Evolutionary conservation across 306 rosid species (phyloP), one percentile per base, ranked within the genome.

Genomic region (Glycine tomentella): DNA sequence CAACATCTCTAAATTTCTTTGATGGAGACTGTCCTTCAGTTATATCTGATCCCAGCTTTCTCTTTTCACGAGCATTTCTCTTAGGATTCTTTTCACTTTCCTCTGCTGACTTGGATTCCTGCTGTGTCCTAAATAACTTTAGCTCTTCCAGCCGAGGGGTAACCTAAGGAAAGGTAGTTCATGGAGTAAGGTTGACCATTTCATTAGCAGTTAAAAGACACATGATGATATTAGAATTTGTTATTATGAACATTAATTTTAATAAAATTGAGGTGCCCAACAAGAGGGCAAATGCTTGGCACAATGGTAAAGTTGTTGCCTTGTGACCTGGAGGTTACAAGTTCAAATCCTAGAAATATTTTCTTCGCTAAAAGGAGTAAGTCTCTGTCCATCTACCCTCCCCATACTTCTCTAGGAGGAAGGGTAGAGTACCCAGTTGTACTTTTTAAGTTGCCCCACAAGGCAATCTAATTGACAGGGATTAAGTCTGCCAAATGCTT

Each of bases 71-170:
- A 25, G 77, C 80, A 80, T 65, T 90, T 87, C 86, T 90, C 84
- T 85, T 89, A 48, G 72, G 61, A 84, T 85, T 50, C 74, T 51
- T 87, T 59, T 90, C 94, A 79, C 77, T 89, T 81, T 89, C 95
- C 48, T 87, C 93, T 20, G 74, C 85, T 33, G 86, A 62, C 82
- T 89, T 90, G 75, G 90, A 79, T 59, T 91, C 98, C 86, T 87
- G 91, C 66, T 88, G 97, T 75, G 84, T 72, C 88, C 91, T 93
- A 72, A 77, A 89, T 51, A 88, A 83, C 66, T 84, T 86, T 34
- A 95, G 86, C 86, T 95, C 98, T 74, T 91, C 92, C 70, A 93
- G 84, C 56, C 97, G 93, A 68, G 92, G 91, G 66, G 89, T 83
- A 80, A 89, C 97, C 97, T 95, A 71, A 75, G 40, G 73, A 77